A percentile compares a stretch with the other conserved stretches of the same genome.
Evolutionary conservation across 129 eudicot species (phyloP).

Genomic region (sunflower (Helianthus annuus)): DNA sequence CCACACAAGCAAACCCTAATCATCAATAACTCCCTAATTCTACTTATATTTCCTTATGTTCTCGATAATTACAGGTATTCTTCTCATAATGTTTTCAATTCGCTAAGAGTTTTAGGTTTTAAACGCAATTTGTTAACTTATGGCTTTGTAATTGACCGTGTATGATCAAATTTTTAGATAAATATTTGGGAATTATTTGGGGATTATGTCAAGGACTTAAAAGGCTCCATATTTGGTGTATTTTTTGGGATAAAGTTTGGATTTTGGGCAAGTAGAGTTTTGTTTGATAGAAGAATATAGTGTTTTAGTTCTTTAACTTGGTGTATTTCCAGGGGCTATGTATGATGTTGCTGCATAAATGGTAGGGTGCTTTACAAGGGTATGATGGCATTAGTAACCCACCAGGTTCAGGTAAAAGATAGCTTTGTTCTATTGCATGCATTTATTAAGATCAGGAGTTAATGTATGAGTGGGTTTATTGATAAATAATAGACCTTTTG

Average conservation of each 20-base stretch:
- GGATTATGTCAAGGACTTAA: neutral
- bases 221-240: neutral
- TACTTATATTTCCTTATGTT: neutral
- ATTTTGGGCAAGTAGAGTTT: neutral
- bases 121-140: no score
- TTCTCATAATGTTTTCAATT: neutral
- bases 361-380: conserved; percentile 38
- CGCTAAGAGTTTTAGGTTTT: conserved; percentile 17
- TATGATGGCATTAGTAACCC: conserved; percentile 71
- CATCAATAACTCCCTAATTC: conserved; percentile 11
- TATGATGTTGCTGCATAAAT: conserved; percentile 41
- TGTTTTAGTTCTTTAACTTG: neutral
- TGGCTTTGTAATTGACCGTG: neutral
- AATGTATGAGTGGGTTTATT: conserved; percentile 13
- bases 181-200: conserved; percentile 9
- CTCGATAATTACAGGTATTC: conserved; percentile 16
- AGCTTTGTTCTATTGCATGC: neutral
- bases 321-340: conserved; percentile 27
- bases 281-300: neutral
- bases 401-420: conserved; percentile 59
- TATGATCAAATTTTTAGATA: neutral
- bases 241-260: conserved; percentile 1
- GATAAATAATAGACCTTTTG: neutral
- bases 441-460: conserved; percentile 3
- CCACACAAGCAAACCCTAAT: conserved; percentile 20